phyloP scores from a whole-genome alignment of 306 rosid genomes.

The Prunus dulcis region DNA sequence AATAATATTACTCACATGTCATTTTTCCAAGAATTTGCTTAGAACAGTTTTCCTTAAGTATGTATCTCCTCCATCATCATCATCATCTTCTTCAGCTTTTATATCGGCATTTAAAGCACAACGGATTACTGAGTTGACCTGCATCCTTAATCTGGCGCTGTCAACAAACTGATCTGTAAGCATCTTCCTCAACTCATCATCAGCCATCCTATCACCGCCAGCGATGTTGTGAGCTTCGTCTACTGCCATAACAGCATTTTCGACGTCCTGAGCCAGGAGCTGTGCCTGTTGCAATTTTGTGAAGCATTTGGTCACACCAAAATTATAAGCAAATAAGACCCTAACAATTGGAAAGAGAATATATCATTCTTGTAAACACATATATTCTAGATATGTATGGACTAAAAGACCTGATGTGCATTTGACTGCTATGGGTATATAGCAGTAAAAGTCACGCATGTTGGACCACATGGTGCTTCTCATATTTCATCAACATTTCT shows the following conservation, averaged over 20 bases:
- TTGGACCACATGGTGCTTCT: background rate
- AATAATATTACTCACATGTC: slow-evolving; percentile 4
- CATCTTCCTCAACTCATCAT: slow-evolving; percentile 64
- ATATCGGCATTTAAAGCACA: slow-evolving; percentile 52
- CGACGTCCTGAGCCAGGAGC: slow-evolving; percentile 77
- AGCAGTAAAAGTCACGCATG: background rate
- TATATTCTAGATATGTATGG: background rate
- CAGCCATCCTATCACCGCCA: slow-evolving; percentile 29
- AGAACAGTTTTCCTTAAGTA: slow-evolving; percentile 52
- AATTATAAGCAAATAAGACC: background rate
- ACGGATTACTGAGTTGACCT: slow-evolving; percentile 71
- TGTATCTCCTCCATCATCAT: slow-evolving; percentile 43
- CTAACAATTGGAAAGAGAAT: background rate
- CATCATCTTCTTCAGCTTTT: slow-evolving; percentile 38
- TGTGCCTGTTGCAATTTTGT: slow-evolving; percentile 66
- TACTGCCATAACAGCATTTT: slow-evolving; percentile 35
- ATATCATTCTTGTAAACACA: background rate
- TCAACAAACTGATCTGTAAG: slow-evolving; percentile 68
- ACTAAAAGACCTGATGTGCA: background rate
- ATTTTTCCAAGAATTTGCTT: slow-evolving; percentile 67
- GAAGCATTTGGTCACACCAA: background rate
- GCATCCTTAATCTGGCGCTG: slow-evolving; percentile 78
- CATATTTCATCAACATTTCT: background rate
- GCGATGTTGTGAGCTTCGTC: slow-evolving; percentile 30
- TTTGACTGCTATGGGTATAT: background rate